Percentiles rank a stretch among this genome's conserved stretches.
Conservation (phyloP, 148 eudicot species). For the Camellia japonica region DNA sequence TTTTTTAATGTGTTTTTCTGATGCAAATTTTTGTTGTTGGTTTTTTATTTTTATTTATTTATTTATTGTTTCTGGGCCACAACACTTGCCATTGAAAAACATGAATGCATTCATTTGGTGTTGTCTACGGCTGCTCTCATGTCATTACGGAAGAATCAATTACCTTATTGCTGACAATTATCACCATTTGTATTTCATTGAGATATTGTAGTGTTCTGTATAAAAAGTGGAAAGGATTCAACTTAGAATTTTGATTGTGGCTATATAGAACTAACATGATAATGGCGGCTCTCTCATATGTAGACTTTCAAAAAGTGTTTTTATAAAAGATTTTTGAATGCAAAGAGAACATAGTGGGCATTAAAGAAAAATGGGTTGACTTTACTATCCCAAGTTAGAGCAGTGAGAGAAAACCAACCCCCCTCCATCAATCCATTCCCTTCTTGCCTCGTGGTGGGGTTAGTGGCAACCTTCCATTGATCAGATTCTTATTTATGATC, state of each 20-base stretch:
- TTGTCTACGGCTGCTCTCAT: too few relatives aligned
- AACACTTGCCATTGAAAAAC: background rate
- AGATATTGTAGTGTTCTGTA: background rate
- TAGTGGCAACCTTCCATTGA: background rate
- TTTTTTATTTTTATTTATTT: too few relatives aligned
- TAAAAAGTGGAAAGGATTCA: background rate
- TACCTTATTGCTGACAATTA: background rate
- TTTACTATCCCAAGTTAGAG: background rate
- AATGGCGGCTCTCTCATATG: background rate
- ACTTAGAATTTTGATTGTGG: background rate
- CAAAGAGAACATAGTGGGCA: background rate
- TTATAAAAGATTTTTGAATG: slow-evolving; percentile 1
- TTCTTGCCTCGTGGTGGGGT: background rate
- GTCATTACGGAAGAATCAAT: background rate
- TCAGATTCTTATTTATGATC: background rate
- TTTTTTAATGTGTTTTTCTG: background rate
- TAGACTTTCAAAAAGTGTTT: background rate
- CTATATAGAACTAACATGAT: background rate
- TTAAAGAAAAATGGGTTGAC: background rate
- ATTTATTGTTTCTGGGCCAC: background rate
- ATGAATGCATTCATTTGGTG: background rate
- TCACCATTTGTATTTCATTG: background rate
- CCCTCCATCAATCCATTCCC: background rate
- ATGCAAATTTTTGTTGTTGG: too few relatives aligned
- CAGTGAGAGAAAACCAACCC: background rate